Evolutionary conservation across 2,329 filamentous ascomycete genomes (phyloP).

Genomic region (Aspergillus sp.): DNA sequence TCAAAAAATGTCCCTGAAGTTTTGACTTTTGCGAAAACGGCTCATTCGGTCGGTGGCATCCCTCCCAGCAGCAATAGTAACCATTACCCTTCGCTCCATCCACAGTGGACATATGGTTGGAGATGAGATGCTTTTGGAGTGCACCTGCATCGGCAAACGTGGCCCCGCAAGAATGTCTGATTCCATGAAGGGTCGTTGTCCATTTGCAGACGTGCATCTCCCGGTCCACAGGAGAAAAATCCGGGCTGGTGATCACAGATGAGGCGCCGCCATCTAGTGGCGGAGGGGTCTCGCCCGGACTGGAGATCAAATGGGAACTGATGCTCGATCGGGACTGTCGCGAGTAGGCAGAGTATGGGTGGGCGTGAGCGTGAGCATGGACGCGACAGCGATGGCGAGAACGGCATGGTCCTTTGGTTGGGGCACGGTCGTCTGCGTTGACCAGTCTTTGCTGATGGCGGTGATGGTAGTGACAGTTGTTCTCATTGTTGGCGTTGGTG

Average conservation of each 20-base stretch:
- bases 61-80: conserved; percentile 40
- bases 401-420: conserved; percentile 24
- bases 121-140: conserved; percentile 35
- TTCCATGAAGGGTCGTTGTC: conserved; percentile 20
- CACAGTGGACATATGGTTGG: conserved; percentile 31
- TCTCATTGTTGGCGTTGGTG: neutral
- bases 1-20: conserved; percentile 39
- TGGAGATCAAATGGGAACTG: conserved; percentile 31
- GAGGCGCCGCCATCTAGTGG: conserved; percentile 28
- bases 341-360: conserved; percentile 29
- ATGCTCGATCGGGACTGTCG: conserved; percentile 31
- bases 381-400: conserved; percentile 28
- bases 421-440: conserved; percentile 11
- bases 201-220: conserved; percentile 37
- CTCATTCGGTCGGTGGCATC: conserved; percentile 36
- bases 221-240: conserved; percentile 22
- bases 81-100: conserved; percentile 34
- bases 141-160: conserved; percentile 29
- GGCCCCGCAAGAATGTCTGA: conserved; percentile 27
- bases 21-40: conserved; percentile 42
- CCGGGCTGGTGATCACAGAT: conserved; percentile 32
- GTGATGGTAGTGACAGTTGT: neutral
- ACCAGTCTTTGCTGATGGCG: conserved; percentile 19
- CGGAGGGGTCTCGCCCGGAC: conserved; percentile 32
- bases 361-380: conserved; percentile 26